Evolutionary conservation across 495 filamentous ascomycete genomes (phyloP), one percentile per base, ranked within the genome.

Genomic region (Penicillium diatomitis): DNA sequence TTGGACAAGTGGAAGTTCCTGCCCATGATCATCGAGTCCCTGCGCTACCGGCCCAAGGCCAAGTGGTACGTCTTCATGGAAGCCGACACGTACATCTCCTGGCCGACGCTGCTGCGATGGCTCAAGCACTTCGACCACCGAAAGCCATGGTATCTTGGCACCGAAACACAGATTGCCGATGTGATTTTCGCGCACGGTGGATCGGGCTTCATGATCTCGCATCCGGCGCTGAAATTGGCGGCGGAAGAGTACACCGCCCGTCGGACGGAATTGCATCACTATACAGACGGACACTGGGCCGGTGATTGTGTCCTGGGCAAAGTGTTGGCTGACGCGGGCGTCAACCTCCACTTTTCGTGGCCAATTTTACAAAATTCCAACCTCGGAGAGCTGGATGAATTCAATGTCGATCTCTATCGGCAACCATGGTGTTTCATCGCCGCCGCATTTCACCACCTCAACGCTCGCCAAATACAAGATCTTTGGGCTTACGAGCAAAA

Each of bases 31-130:
- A 66, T 73, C 48, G 64, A 72, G 49, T 67, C 76, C 2, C 66
- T 73, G 38, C 52, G 51, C 6, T 47, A 60, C 38, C 68, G 69
- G 33, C 72, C 74, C 10, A 60, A 73, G 40, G 75, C 75, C 12
- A 76, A 83, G 49, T 87, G 81, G 79, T 87, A 80, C 55, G 56
- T 86, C 41, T 84, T 86, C 56, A 78, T 85, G 62, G 83, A 86
- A 46, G 81, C 81, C 6, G 83, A 86, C 61, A 83, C 82, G 4
- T 83, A 82, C 54, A 65, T 83, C 43, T 72, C 82, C 7, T 85
- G 81, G 80, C 63, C 74, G 27, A 85, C 78, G 39, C 53, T 84
- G 38, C 62, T 80, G 32, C 60, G 65, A 29, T 86, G 80, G 81
- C 61, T 84, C 32, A 57, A 60, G 33, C 59, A 61, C 35, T 68